Base-by-base conservation (phyloP, 805 yeast genomes). In the Cephaloascus fragrans region DNA sequence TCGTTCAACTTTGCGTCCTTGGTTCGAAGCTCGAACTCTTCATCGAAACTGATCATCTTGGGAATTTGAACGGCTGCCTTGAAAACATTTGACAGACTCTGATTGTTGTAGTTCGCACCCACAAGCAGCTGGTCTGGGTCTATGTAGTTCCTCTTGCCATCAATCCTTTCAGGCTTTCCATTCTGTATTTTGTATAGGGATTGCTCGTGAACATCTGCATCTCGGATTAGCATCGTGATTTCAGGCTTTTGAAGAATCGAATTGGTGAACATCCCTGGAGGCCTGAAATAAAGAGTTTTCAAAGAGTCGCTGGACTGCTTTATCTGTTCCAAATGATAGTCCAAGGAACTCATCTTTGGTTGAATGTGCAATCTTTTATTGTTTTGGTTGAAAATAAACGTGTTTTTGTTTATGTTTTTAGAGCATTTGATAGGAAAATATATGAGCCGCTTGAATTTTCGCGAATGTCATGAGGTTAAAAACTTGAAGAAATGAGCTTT, bases 211-310 rank as follows among this genome's bases (percentile, higher is more conserved):
- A 49, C 54, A 28, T 73, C 72, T 3, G 82, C 76, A 52, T 80
- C 87, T 46, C 80, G 64, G 17, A 80, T 57, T n/a, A 80, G 57
- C 17, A 67, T 58, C 2, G 80, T 75, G 41, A 79, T 77, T 20
- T 66, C 64, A 10, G 77, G 76, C 37, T 62, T 57, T 19, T 66
- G 57, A 8, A 76, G 64, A 15, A 79, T 59, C 2, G 87, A 80
- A 48, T 80, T 80, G 32, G 82, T 75, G 53, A 80, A 80, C 3
- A 77, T 69, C 0, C 86, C 85, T 0, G 83, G 75, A 0, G 70
- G 64, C 17, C 66, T 55, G 53, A 80, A 80, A 39, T 73, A 60
- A 3, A 71, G 61, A 8, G 61, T 52, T 19, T 62, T 55, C 8
- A 76, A 51, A 1, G 69, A 59, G n/a, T 61, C 62, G 4, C 64